Conservation (phyloP, 225 moss, liverwort and hornwort genomes). For the Polytrichum commune region DNA sequence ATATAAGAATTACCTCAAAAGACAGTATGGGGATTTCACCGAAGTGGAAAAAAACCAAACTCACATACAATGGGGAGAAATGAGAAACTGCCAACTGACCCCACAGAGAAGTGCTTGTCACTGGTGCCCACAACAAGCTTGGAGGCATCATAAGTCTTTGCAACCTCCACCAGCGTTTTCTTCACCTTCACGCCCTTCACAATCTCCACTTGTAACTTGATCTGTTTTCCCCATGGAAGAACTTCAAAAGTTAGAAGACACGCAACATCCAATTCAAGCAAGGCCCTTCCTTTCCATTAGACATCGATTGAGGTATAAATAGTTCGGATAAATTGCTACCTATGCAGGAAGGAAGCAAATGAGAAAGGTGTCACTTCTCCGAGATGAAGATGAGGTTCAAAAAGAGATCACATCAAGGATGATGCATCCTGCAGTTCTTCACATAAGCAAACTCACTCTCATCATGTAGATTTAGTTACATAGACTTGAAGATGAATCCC, state of each 20-base stretch:
- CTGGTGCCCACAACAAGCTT: slow-evolving; percentile 54
- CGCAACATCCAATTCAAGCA: no score
- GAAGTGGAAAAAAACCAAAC: neutral
- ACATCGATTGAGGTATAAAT: no score
- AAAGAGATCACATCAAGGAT: neutral
- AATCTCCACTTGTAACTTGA: slow-evolving; percentile 55
- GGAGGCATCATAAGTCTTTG: slow-evolving; percentile 40
- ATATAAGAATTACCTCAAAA: neutral
- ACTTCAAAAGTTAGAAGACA: neutral
- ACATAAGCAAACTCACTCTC: neutral
- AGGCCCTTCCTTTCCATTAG: no score
- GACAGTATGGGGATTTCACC: neutral
- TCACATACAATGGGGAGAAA: neutral
- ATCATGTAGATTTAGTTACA: neutral
- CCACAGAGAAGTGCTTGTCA: slow-evolving; percentile 40
- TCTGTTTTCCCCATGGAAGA: slow-evolving; percentile 14
- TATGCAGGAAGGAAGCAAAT: neutral
- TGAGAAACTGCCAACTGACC: slow-evolving; percentile 22
- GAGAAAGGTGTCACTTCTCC: no score
- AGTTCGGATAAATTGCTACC: no score
- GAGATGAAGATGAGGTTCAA: no score
- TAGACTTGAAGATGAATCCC: neutral
- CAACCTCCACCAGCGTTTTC: slow-evolving; percentile 43
- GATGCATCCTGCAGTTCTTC: neutral
- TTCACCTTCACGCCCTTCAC: slow-evolving; percentile 43